A percentile compares a stretch with the other conserved stretches of the same genome.
Evolutionary conservation across 2,329 filamentous ascomycete genomes (phyloP).

Genomic region (Colletotrichum eremochloae): DNA sequence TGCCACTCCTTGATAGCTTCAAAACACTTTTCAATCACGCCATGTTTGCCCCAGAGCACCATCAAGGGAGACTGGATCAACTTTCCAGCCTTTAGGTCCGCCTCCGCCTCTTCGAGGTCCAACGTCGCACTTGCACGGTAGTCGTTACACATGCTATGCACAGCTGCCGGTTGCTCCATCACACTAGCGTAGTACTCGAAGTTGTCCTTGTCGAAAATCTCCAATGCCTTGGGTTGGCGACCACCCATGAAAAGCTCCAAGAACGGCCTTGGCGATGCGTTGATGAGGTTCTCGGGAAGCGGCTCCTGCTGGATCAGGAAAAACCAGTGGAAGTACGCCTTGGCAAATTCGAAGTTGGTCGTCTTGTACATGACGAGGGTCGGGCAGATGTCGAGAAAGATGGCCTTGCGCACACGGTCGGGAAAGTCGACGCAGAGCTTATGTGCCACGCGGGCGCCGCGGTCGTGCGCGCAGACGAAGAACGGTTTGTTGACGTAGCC

Average conservation of each 20-base stretch:
- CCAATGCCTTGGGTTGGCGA: constrained; percentile 51
- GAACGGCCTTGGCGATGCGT: constrained; percentile 54
- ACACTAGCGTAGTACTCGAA: constrained; percentile 58
- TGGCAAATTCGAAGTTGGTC: constrained; percentile 58
- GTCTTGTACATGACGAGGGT: constrained; percentile 66
- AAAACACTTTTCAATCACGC: constrained; percentile 63
- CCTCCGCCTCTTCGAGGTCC: constrained; percentile 64
- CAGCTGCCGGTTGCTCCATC: constrained; percentile 55
- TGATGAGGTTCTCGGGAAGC: constrained; percentile 64
- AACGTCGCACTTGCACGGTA: constrained; percentile 66
- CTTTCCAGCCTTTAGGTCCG: constrained; percentile 58
- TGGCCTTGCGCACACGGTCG: constrained; percentile 54
- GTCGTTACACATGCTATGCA: constrained; percentile 68
- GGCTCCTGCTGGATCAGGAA: constrained; percentile 67
- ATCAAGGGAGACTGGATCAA: constrained; percentile 61
- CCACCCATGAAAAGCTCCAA: constrained; percentile 58
- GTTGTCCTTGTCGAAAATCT: constrained; percentile 51
- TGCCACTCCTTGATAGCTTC: constrained; percentile 65
- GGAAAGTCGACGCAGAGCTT: constrained; percentile 64
- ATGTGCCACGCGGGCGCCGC: constrained; percentile 68
- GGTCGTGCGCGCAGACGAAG: constrained; percentile 68
- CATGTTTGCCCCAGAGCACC: constrained; percentile 64
- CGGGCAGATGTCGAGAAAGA: constrained; percentile 67
- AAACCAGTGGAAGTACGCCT: constrained; percentile 71
- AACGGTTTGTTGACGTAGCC: constrained; percentile 53